Conservation (phyloP, 1,139 yeast species). For the Tardiomyces depauwii region DNA sequence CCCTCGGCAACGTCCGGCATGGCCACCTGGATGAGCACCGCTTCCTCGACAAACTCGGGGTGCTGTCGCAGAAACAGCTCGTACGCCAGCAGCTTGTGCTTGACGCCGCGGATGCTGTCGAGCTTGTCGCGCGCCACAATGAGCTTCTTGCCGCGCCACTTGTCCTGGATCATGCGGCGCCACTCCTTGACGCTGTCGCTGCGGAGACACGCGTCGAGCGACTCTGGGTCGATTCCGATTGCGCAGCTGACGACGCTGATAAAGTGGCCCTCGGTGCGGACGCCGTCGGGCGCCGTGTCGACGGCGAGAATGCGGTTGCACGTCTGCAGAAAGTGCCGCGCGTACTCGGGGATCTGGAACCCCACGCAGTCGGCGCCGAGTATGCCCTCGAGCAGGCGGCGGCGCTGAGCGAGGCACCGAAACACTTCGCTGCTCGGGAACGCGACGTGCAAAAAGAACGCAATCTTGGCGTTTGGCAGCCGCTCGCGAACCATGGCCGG, state of each 20-base stretch:
- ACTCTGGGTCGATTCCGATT: constrained; percentile 75
- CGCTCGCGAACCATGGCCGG: constrained; percentile 73
- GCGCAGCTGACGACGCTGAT: constrained; percentile 62
- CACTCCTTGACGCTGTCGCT: constrained; percentile 52
- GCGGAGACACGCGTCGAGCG: constrained; percentile 36
- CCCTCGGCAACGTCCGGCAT: constrained; percentile 37
- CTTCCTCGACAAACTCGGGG: constrained; percentile 58
- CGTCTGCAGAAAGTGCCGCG: constrained; percentile 87
- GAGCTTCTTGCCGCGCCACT: constrained; percentile 62
- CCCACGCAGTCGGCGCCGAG: constrained; percentile 82
- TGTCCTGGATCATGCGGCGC: constrained; percentile 59
- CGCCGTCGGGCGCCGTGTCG: constrained; percentile 68
- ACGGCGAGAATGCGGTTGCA: constrained; percentile 75
- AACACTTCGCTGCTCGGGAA: constrained; percentile 96
- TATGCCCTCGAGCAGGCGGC: constrained; percentile 65
- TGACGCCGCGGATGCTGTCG: constrained; percentile 79
- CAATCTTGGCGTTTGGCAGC: constrained; percentile 78
- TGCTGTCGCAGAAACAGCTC: constrained; percentile 61
- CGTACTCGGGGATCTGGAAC: constrained; percentile 88
- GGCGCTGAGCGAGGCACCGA: constrained; percentile 84
- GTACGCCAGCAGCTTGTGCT: constrained; percentile 78
- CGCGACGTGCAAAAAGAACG: constrained; percentile 85
- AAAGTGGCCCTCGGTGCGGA: constrained; percentile 55
- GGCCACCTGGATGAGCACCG: constrained; percentile 78
- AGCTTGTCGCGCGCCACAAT: constrained; percentile 84